Evolutionary conservation across 768 basidiomycete species (phyloP), one percentile per base, ranked within the genome.

Genomic region (Leccinum ochraceum): DNA sequence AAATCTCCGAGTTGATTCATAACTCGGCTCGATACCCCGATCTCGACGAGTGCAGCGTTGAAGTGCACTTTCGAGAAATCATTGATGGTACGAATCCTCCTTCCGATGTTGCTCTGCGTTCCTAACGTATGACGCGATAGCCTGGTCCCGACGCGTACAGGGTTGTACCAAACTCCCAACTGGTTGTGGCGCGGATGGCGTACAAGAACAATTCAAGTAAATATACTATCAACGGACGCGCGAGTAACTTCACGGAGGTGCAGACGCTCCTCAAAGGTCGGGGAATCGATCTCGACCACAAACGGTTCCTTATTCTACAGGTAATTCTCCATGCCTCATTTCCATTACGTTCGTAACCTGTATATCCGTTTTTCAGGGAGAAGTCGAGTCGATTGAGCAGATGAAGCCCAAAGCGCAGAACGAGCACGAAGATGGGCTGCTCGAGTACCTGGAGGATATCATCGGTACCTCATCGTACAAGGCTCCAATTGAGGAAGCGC

Each of bases 361-460:
- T 2, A 3, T 20, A 14, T 36, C 10, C 32, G 6, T 39, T 9
- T 14, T 2, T 13, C 60, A 98, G 92, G 96, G 96, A 4, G 97
- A 99, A 75, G 97, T 98, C 57, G 97, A 99, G 70, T 95, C 93
- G 4, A 98, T 98, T 61, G 95, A 97, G 2, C 95, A 95, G 72
- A 98, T 98, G 96, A 98, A 97, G 72, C 92, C 97, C 6, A 99
- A 98, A 75, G 95, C 91, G 0, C 82, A 85, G 5, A 87, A 85
- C 1, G 95, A 98, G 70, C 95, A 96, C 66, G 96, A 98, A 66
- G 96, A 98, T 57, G 97, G 97, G 5, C 79, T 99, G 0, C 87
- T 99, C 7, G 97, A 99, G 74, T 98, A 98, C 72, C 84, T 98
- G 2, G 95, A 99, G 73, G 97, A 99, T 66, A 98, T 99, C 74